Evolutionary conservation across 192 early-diverging fungal genomes (phyloP), one percentile per base, ranked within the genome.

Genomic region (Dispira parvispora): DNA sequence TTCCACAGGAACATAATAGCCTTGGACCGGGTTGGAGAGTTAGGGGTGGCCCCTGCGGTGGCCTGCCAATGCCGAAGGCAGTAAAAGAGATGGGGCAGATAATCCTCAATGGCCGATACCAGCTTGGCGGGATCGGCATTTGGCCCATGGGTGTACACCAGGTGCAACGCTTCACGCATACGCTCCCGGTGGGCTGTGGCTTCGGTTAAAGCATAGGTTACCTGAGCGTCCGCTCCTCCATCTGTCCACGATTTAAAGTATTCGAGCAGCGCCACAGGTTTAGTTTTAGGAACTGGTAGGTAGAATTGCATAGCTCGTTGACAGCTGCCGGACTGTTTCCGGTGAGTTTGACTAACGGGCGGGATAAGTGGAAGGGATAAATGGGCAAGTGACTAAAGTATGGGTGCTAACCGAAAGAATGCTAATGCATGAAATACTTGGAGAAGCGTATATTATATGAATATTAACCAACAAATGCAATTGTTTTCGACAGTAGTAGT

Each of bases 21-120:
- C 10, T 52, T 26, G 18, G 50, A 52, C 9, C 21, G 26, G 9
- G 21, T 20, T 11, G 21, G 21, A 2, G 21, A 18, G 20, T 26
- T 20, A 52, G 26, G 20, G 50, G 50, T 52, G 50, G 50, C 50
- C 18, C 0, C 26, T 9, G 50, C 50, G 13, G 13, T 52, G 21
- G 50, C 18, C 12, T 52, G 21, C 18, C 26, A 20, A n/a, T 52
- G 18, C 50, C 50, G 13, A 52, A 52, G 21, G 3, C 50, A 52
- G 9, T 26, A 52, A 52, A 52, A 52, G 21, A 52, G 50, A 52
- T 52, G 50, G 21, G 50, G 50, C 3, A 52, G 50, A 18, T 52
- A 52, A 26, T n/a, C 50, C 18, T 52, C 50, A 26, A 52, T 52
- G 26, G 26, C 50, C 26, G 50, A 20, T n/a, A 52, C 50, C 26